Evolutionary conservation across 495 filamentous ascomycete species (phyloP).

Genomic region (Penicillium lagena): DNA sequence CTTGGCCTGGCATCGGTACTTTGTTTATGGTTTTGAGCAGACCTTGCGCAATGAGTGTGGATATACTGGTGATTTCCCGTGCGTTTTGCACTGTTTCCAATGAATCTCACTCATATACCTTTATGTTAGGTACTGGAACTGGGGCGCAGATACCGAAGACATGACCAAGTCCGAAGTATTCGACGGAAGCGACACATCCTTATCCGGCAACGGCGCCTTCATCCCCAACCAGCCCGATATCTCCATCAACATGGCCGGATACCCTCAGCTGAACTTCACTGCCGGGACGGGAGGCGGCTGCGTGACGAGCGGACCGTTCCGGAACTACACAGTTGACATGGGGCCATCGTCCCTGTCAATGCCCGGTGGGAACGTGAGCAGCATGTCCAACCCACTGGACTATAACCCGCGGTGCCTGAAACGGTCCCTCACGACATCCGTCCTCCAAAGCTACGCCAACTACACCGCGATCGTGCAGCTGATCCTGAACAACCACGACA

Average conservation of each 20-base stretch:
- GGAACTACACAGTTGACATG: constrained; percentile 39
- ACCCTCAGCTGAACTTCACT: constrained; percentile 24
- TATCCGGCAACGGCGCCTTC: constrained; percentile 55
- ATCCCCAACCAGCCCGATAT: constrained; percentile 29
- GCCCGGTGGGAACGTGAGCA: constrained; percentile 13
- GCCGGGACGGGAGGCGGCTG: constrained; percentile 60
- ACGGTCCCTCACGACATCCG: constrained; percentile 52
- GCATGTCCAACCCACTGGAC: constrained; percentile 16
- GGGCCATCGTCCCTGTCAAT: constrained; percentile 40
- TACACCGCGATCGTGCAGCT: constrained; percentile 40
- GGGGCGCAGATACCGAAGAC: constrained; percentile 42
- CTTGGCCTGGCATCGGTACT: constrained; percentile 69
- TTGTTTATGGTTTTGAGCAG: constrained; percentile 56
- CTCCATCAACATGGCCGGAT: constrained; percentile 6
- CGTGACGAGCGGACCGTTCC: constrained; percentile 54
- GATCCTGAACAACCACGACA: constrained; percentile 35
- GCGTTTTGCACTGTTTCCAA: no score
- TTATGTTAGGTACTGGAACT: constrained; percentile 52
- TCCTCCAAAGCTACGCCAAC: constrained; percentile 41
- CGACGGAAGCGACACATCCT: constrained; percentile 52
- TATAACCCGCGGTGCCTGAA: constrained; percentile 62
- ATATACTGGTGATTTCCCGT: constrained; percentile 46
- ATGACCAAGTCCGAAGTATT: constrained; percentile 56
- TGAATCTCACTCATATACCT: no score
- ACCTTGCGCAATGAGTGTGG: constrained; percentile 66